Conservation (phyloP, 805 yeast species). For the Lachancea dasiensis region DNA sequence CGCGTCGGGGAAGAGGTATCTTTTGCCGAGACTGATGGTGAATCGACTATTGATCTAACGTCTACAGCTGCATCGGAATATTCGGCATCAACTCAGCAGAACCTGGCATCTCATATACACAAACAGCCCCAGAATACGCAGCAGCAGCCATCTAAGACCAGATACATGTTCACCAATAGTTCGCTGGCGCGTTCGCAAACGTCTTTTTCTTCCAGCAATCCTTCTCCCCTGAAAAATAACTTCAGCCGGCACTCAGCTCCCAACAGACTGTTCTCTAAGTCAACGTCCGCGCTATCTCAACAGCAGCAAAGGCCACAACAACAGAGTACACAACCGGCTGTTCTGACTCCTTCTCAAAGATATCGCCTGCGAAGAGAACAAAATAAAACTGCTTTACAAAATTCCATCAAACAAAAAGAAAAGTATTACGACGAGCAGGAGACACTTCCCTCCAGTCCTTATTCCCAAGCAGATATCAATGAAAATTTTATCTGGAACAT, state of each 20-base stretch:
- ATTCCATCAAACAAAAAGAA: slow-evolving; percentile 33
- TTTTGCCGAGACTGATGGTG: slow-evolving; percentile 7
- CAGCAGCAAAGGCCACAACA: slow-evolving; percentile 5
- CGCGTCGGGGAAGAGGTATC: slow-evolving; percentile 7
- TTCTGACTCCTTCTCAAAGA: slow-evolving; percentile 39
- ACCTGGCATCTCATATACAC: background rate
- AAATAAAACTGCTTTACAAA: slow-evolving; percentile 31
- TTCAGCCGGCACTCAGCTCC: slow-evolving; percentile 5
- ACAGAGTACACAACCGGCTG: slow-evolving; percentile 3
- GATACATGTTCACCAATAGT: slow-evolving; percentile 7
- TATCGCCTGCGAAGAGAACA: slow-evolving; percentile 37
- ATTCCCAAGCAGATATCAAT: slow-evolving; percentile 32
- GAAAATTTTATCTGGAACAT: slow-evolving; percentile 46
- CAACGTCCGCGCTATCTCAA: slow-evolving; percentile 13
- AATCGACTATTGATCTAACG: slow-evolving; percentile 8
- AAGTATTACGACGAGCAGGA: slow-evolving; percentile 36
- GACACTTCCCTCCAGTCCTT: slow-evolving; percentile 12
- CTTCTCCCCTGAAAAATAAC: slow-evolving; percentile 9
- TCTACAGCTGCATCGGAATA: slow-evolving; percentile 8
- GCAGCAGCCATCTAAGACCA: slow-evolving; percentile 4
- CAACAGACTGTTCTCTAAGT: slow-evolving; percentile 8
- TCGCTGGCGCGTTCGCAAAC: slow-evolving; percentile 8
- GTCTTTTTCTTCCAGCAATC: slow-evolving; percentile 6
- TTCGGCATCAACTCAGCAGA: slow-evolving; percentile 8
- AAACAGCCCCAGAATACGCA: background rate